These are phyloP conservation scores for Waitea zeae DNA, from an alignment of 1,284 basidiomycete genomes.

Conservation along the genomic window DNA sequence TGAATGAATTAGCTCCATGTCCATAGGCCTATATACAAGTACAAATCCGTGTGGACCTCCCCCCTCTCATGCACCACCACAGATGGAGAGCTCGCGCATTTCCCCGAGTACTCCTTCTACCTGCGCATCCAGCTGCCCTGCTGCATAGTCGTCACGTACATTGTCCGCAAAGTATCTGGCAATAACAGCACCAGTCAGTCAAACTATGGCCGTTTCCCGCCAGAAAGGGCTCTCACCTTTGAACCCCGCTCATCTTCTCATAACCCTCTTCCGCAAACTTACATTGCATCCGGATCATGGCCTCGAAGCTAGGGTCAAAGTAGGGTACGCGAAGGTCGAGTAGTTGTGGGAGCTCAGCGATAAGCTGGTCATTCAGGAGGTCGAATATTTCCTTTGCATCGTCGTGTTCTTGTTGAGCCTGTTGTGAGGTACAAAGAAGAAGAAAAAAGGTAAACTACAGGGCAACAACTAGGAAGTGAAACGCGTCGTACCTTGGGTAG, in stretches of 20 bases:
- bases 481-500: conserved; percentile 51
- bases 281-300: conserved; percentile 96
- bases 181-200: conserved; percentile 1
- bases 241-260: conserved; percentile 92
- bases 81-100: conserved; percentile 93
- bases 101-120: conserved; percentile 89
- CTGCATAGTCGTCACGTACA: conserved; percentile 93
- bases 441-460: conserved; percentile 2
- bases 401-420: conserved; percentile 92
- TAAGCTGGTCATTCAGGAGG: conserved; percentile 82
- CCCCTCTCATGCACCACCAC: too few species aligned
- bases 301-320: conserved; percentile 96
- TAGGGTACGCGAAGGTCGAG: conserved; percentile 93
- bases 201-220: not conserved
- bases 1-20: too few species aligned
- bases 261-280: conserved; percentile 97
- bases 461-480: too few species aligned
- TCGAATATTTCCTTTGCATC: conserved; percentile 91
- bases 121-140: conserved; percentile 90
- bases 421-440: too few species aligned
- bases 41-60: too few species aligned
- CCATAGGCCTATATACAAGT: too few species aligned
- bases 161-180: conserved; percentile 75
- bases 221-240: conserved; percentile 34
- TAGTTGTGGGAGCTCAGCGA: conserved; percentile 80